Evolutionary conservation across 371 early-diverging fungal genomes (phyloP).

Genomic region (Nematocida sp.): DNA sequence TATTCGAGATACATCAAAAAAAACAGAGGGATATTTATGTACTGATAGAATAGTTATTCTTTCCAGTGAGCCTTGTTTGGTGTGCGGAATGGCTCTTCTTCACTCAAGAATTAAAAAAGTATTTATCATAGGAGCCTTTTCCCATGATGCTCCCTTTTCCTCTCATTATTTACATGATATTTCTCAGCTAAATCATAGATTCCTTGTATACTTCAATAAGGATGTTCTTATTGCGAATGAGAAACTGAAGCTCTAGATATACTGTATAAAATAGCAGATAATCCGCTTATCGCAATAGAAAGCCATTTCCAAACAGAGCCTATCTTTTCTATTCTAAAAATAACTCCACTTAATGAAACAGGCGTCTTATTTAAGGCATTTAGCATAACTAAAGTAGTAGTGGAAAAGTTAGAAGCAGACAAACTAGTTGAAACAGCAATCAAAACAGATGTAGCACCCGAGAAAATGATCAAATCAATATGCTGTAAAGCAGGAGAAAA

Average conservation of each 20-base stretch:
- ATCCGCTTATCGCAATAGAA: neutral
- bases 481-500: neutral
- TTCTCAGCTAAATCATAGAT: constrained; percentile 34
- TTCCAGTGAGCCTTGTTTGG: constrained; percentile 39
- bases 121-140: constrained; percentile 16
- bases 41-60: constrained; percentile 32
- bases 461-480: constrained; percentile 70
- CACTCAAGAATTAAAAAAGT: constrained; percentile 38
- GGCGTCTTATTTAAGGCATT: constrained; percentile 95
- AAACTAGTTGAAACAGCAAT: constrained; percentile 77
- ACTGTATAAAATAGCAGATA: constrained; percentile 30
- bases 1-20: neutral
- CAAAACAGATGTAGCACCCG: constrained; percentile 78
- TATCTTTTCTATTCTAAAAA: constrained; percentile 67
- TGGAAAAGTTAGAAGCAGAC: constrained; percentile 83
- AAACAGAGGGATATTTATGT: constrained; percentile 35
- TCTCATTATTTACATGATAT: constrained; percentile 9
- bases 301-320: constrained; percentile 36
- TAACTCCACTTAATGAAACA: constrained; percentile 82
- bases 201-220: neutral
- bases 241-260: neutral
- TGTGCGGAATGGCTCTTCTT: constrained; percentile 47
- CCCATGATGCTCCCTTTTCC: constrained; percentile 21
- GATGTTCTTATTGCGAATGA: neutral
- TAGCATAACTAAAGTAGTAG: constrained; percentile 94